Evolutionary conservation across 2,329 filamentous ascomycete species (phyloP), one percentile per base, ranked within the genome.

Genomic region (Fusarium sororula): DNA sequence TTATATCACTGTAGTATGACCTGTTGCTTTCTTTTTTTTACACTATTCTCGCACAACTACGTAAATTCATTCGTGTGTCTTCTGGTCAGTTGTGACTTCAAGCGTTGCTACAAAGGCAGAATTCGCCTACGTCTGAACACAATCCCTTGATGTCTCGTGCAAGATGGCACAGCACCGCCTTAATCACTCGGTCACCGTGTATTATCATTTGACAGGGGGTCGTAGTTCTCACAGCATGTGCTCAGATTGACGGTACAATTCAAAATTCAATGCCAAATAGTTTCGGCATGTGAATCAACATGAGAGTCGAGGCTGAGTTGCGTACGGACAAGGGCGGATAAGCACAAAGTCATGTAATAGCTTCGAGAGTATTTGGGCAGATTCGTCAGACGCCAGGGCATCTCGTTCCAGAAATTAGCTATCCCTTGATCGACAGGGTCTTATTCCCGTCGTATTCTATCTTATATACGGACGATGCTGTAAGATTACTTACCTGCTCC

Each of bases 151-250:
- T 53, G 45, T 70, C 66, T 59, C 28, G 13, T 18, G 39, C 42
- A 32, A 60, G 59, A 70, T 70, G 69, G 66, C 59, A 70, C 66
- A 42, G 66, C 67, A 70, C 70, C 66, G 66, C 59, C n/a, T 70
- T 59, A 55, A 70, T 61, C 66, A 70, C 41, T 66, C 53, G 32
- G 66, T 42, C 67, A 70, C 39, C 37, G 56, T 73, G 70, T 45
- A 56, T 72, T 55, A 15, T 37, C 24, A 39, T 28, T 61, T 22
- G 6, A 20, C 18, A 26, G 3, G 5, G 7, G 3, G 9, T 5
- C n/a, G 6, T 14, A 44, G 48, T 38, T 30, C 14, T 39, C 22
- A 41, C 26, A 63, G 48, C 17, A 41, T 48, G 17, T 62, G 38
- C 30, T 26, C 42, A 18, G 10, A 20, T 24, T 11, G 10, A 24